These are phyloP conservation scores for rapeseed (Brassica napus) DNA, from an alignment of 345 rosid genomes.

Conservation along the genomic window Da-Ae NC_063446.1:9304001-9304500, in stretches of 20 bases:
- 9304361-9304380: slow-evolving; percentile 28
- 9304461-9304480: slow-evolving; percentile 19
- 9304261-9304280: slow-evolving; percentile 19
- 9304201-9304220: slow-evolving; percentile 18
- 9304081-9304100: slow-evolving; percentile 10
- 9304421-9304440: background rate
- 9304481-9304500: slow-evolving; percentile 31
- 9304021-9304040: background rate
- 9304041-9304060: background rate
- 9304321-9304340: slow-evolving; percentile 9
- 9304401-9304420: background rate
- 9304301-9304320: background rate
- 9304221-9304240: background rate
- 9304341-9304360: slow-evolving; percentile 30
- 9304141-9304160: background rate
- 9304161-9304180: slow-evolving; percentile 10
- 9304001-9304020: background rate
- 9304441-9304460: slow-evolving; percentile 35
- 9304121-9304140: slow-evolving; percentile 31
- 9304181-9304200: slow-evolving; percentile 42
- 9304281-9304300: slow-evolving; percentile 7
- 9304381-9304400: slow-evolving; percentile 24
- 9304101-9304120: slow-evolving; percentile 19
- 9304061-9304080: slow-evolving; percentile 7
- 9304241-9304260: background rate